A percentile compares a stretch with the other conserved stretches of the same genome.
These are phyloP conservation scores for Tricholoma flavovirens DNA, from an alignment of 768 basidiomycete species.

Conservation along the genomic window DNA sequence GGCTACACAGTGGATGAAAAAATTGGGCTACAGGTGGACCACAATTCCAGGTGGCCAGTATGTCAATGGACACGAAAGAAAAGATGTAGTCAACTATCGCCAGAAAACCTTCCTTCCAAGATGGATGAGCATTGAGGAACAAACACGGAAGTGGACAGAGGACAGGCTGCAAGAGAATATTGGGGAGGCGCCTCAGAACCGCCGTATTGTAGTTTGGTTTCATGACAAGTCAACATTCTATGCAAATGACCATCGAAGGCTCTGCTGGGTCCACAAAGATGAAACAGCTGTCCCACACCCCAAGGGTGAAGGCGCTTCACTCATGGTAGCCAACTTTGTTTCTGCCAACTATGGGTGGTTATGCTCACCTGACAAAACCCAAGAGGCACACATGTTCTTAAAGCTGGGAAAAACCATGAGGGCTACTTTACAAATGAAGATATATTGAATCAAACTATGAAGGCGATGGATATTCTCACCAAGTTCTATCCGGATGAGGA, in stretches of 20 bases:
- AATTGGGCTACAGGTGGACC: background rate
- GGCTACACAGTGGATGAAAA: background rate
- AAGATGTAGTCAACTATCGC: background rate
- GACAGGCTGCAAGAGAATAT: background rate
- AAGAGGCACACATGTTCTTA: background rate
- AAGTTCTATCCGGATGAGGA: background rate
- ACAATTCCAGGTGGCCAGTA: background rate
- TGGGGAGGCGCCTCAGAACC: background rate
- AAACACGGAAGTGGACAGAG: background rate
- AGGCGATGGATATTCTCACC: background rate
- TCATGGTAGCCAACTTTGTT: slow-evolving; percentile 6
- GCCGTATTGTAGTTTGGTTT: background rate
- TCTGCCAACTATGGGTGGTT: slow-evolving; percentile 4
- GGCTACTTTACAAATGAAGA: background rate
- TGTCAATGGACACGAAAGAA: background rate
- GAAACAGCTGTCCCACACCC: background rate
- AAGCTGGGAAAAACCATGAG: background rate
- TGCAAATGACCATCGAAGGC: background rate
- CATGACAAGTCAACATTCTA: background rate
- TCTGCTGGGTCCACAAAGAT: background rate
- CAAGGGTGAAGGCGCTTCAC: background rate
- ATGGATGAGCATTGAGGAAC: background rate
- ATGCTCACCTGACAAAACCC: background rate
- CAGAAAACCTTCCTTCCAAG: background rate
- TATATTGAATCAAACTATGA: background rate